These are phyloP conservation scores for Phaeoacremonium minimum DNA, from an alignment of 2,329 filamentous ascomycete genomes.

Conservation along the genomic window DNA sequence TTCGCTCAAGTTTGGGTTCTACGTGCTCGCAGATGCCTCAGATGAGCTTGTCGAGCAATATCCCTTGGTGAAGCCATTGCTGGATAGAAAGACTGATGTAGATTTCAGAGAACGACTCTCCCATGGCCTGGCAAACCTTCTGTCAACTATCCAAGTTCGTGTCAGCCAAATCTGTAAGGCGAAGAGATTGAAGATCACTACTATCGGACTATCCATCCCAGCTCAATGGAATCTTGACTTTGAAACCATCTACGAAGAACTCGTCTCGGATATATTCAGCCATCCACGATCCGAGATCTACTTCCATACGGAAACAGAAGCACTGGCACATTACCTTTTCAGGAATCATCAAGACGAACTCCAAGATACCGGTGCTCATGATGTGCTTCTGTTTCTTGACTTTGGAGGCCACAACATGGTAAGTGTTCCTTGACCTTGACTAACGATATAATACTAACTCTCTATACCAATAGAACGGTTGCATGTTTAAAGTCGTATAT, in stretches of 20 bases:
- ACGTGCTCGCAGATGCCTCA: slow-evolving; percentile 1
- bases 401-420: slow-evolving; percentile 10
- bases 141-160: slow-evolving; percentile 2
- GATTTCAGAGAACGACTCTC: slow-evolving; percentile 2
- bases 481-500: slow-evolving; percentile 2
- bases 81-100: not conserved
- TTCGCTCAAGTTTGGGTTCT: slow-evolving; percentile 10
- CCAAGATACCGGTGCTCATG: not conserved
- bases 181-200: slow-evolving; percentile 1
- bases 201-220: slow-evolving; percentile 10
- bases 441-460: not conserved
- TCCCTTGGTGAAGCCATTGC: slow-evolving; percentile 1
- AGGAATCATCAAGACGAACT: not conserved
- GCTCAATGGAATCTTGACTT: slow-evolving; percentile 12
- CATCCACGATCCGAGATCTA: not conserved
- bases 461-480: slow-evolving; percentile 3
- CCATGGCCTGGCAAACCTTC: slow-evolving; percentile 6
- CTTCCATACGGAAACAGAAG: slow-evolving; percentile 5
- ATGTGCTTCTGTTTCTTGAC: slow-evolving; percentile 6
- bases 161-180: slow-evolving; percentile 4
- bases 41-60: slow-evolving; percentile 10
- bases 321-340: slow-evolving; percentile 5
- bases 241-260: slow-evolving; percentile 6
- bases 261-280: slow-evolving; percentile 1
- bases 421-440: not conserved